Percentiles rank a stretch among this genome's conserved stretches.
Conservation (phyloP, 805 yeast species). For the Candida glaebosa region DNA sequence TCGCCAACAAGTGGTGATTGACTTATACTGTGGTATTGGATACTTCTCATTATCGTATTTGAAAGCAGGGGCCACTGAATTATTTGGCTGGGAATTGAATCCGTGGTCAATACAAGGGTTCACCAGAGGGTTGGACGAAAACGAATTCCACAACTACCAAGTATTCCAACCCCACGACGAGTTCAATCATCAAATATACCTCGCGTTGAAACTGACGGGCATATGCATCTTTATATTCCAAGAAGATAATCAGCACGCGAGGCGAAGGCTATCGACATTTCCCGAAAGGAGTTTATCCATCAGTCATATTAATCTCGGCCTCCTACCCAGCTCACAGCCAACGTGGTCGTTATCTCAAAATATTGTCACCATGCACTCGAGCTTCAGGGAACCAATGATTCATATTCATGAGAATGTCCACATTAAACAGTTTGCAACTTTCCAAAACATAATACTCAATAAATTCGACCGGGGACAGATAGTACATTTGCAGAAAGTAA, state of each 20-base stretch:
- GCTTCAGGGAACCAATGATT: constrained; percentile 18
- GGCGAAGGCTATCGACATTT: constrained; percentile 31
- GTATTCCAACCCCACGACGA: constrained; percentile 26
- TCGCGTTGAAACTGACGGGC: constrained; percentile 11
- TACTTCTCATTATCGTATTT: constrained; percentile 74
- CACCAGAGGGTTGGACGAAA: constrained; percentile 47
- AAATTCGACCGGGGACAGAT: constrained; percentile 14
- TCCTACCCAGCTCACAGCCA: constrained; percentile 66
- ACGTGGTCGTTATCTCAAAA: constrained; percentile 53
- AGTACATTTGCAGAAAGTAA: constrained; percentile 58
- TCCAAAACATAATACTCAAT: constrained; percentile 18
- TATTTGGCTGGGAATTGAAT: constrained; percentile 80
- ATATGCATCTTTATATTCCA: constrained; percentile 49
- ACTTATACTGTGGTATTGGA: constrained; percentile 82
- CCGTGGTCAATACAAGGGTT: constrained; percentile 82
- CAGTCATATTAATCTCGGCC: constrained; percentile 70
- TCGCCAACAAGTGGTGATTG: constrained; percentile 48
- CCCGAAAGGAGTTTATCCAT: constrained; percentile 21
- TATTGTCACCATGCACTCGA: constrained; percentile 11
- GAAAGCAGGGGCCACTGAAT: constrained; percentile 43
- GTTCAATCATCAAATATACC: constrained; percentile 20
- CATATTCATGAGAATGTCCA: constrained; percentile 81
- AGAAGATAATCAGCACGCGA: constrained; percentile 59
- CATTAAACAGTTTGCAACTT: constrained; percentile 32
- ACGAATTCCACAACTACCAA: constrained; percentile 34